These are phyloP conservation scores for Tulasnella sp. DNA, from an alignment of 768 basidiomycete genomes.

Conservation along the genomic window DNA sequence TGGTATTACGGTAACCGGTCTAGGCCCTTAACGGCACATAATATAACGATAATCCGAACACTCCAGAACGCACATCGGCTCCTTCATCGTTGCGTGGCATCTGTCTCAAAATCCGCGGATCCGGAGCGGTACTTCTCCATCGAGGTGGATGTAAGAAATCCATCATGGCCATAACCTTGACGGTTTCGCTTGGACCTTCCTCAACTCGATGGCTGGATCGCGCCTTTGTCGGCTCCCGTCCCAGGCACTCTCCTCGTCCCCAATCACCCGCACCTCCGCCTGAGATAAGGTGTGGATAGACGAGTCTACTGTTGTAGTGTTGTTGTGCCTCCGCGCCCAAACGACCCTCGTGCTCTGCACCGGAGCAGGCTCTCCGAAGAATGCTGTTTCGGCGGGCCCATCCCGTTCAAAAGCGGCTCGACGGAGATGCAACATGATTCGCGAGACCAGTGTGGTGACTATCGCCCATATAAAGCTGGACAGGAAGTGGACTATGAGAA, in stretches of 20 bases:
- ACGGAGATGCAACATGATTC: constrained; percentile 4
- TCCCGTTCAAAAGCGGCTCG: background rate
- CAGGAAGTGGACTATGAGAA: background rate
- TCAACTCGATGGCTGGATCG: background rate
- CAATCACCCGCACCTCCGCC: background rate
- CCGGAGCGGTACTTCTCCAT: background rate
- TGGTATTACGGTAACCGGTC: too few relatives aligned
- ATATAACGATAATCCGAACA: background rate
- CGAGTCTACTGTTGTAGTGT: background rate
- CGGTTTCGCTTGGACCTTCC: background rate
- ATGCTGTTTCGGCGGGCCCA: background rate
- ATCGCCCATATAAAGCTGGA: constrained; percentile 8
- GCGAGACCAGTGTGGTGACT: constrained; percentile 9
- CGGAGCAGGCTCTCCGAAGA: background rate
- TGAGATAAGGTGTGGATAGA: background rate
- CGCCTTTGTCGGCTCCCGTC: background rate
- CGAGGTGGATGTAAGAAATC: background rate
- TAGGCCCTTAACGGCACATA: background rate
- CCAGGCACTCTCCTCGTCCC: background rate
- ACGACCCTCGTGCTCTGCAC: background rate
- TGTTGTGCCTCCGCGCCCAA: background rate
- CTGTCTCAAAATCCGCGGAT: background rate
- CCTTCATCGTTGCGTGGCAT: background rate
- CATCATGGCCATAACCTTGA: background rate
- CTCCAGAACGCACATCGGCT: background rate